Conservation (phyloP, 306 rosid genomes). For the Pyrus pyrifolia region DNA sequence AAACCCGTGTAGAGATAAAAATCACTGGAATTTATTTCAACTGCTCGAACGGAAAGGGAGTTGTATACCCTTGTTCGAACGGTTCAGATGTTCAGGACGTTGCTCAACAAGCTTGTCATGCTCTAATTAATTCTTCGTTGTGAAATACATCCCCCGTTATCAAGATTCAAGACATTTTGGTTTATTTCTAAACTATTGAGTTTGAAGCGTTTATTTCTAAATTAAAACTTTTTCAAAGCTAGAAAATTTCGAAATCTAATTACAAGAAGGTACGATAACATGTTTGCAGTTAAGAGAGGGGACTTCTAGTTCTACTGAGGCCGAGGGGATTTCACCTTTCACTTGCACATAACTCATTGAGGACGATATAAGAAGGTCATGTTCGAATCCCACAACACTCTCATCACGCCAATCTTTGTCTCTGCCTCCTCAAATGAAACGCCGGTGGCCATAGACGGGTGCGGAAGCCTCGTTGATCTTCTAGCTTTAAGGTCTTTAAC, state of each 20-base stretch:
- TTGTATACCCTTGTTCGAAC: no score
- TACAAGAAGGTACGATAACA: background rate
- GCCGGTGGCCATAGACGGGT: conserved; percentile 58
- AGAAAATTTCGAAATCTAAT: background rate
- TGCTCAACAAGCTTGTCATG: no score
- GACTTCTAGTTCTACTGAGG: background rate
- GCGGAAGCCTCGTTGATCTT: conserved; percentile 45
- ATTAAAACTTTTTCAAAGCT: no score
- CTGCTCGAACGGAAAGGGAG: no score
- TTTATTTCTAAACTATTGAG: no score
- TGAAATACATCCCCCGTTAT: no score
- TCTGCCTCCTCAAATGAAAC: conserved; percentile 67
- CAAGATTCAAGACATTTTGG: no score
- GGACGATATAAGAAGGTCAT: conserved; percentile 35
- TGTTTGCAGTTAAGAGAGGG: background rate
- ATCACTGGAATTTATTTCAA: no score
- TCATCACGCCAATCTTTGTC: conserved; percentile 55
- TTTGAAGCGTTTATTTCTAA: no score
- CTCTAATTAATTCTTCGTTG: no score
- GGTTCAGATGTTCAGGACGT: no score
- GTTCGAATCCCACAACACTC: conserved; percentile 73
- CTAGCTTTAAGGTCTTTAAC: conserved; percentile 54
- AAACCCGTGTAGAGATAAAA: no score
- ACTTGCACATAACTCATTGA: conserved; percentile 6
- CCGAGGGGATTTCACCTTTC: background rate